Percentiles rank a stretch among this genome's conserved stretches.
These are phyloP conservation scores for Ophiorrhiza pumila DNA, from an alignment of 257 asterid species.

Conservation along the genomic window DNA sequence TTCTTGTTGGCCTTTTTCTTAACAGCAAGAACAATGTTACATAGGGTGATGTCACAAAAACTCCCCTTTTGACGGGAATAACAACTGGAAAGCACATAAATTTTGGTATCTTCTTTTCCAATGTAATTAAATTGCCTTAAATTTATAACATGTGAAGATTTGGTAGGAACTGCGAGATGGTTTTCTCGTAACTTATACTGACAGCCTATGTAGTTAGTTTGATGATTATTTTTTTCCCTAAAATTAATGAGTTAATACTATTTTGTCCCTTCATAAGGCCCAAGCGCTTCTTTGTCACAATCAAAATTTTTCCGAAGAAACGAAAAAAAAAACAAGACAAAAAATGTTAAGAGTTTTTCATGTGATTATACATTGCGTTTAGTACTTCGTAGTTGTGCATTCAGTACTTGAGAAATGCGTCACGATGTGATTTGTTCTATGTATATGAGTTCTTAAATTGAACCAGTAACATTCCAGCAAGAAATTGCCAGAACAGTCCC, in stretches of 20 bases:
- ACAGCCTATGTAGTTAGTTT: neutral
- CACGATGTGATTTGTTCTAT: too few relatives aligned
- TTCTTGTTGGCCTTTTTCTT: conserved; percentile 6
- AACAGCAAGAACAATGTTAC: conserved; percentile 36
- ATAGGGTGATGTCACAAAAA: conserved; percentile 39
- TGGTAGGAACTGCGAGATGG: neutral
- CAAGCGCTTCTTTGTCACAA: neutral
- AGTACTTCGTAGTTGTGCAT: too few relatives aligned
- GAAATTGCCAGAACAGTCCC: too few relatives aligned
- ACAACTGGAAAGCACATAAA: conserved; percentile 41
- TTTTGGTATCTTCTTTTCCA: conserved; percentile 6
- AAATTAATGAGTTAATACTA: neutral
- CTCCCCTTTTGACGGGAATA: conserved; percentile 37
- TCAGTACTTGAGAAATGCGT: too few relatives aligned
- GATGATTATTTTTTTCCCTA: too few relatives aligned
- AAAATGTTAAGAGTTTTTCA: neutral
- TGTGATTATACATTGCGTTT: neutral
- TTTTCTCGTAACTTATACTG: neutral
- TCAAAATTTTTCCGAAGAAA: neutral
- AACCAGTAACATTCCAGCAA: too few relatives aligned
- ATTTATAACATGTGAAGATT: neutral
- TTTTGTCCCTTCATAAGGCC: neutral
- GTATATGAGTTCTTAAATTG: too few relatives aligned
- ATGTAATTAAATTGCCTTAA: conserved; percentile 20
- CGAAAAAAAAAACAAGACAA: neutral